Evolutionary conservation across 2,329 filamentous ascomycete species (phyloP), one percentile per base, ranked within the genome.

Genomic region (Fusarium mundagurra): DNA sequence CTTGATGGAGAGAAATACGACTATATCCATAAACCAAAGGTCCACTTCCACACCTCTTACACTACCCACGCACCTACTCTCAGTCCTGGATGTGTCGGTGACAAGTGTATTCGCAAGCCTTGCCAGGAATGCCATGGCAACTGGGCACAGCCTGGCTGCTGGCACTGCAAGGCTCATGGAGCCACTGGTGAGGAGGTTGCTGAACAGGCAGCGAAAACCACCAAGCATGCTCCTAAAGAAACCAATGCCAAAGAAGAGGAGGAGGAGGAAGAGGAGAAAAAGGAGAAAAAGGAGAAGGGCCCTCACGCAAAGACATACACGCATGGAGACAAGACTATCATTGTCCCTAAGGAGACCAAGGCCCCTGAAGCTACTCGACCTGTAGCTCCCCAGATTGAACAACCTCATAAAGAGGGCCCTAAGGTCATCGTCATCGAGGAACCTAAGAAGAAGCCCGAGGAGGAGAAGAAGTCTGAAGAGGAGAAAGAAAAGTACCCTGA

Each of bases 71-170:
- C 58, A 45, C 69, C 72, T 50, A 66, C 66, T 67, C 64, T 73
- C 55, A 69, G 73, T 45, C 53, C 71, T n/a, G 47, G 65, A 27
- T 78, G 77, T 50, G 27, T 66, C n/a, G 72, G 76, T 41, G 59
- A 67, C 14, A 65, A 76, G 34, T 78, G 77, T 66, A 59, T 68
- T 39, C 74, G 71, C 50, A 79, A 80, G 72, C 66, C 73, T 39
- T 80, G 77, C 73, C 61, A 66, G 44, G 69, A 80, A 71, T 80
- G 77, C 61, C 68, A 75, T 36, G 69, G 69, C 13, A 55, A 77
- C 51, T 80, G 76, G 77, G 79, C 79, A 24, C 74, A 78, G 64
- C 79, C 79, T 57, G 78, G 79, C 57, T 80, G 79, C 69, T 78
- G 76, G 77, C 78, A 80, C 67, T 80, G 79, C 76, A 80, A 80